Percentiles rank a stretch among this genome's conserved stretches.
These are phyloP conservation scores for Serendipita vermifera DNA, from an alignment of 768 basidiomycete genomes.

Conservation along the genomic window DNA sequence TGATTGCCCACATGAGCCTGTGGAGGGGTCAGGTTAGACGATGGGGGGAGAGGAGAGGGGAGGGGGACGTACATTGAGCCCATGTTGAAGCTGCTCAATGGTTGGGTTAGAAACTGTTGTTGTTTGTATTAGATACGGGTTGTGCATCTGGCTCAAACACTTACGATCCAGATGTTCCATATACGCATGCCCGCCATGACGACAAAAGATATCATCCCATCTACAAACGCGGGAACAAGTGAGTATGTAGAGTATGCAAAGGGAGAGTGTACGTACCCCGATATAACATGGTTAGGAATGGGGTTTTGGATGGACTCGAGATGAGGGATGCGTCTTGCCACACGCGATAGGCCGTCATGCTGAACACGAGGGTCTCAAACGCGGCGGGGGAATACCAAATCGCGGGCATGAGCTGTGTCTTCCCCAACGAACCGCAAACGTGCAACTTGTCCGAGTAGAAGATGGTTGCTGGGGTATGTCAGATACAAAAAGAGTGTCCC, in stretches of 20 bases:
- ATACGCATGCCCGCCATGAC: background rate
- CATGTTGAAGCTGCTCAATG: background rate
- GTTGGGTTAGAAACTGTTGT: background rate
- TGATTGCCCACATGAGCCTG: background rate
- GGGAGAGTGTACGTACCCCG: background rate
- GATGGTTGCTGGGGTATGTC: background rate
- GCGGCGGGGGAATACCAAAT: background rate
- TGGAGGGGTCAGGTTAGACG: background rate
- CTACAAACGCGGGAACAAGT: background rate
- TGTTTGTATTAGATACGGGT: background rate
- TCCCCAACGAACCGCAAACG: background rate
- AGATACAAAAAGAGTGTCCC: too few relatives aligned
- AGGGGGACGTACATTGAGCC: background rate
- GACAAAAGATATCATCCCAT: background rate
- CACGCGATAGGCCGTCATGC: background rate
- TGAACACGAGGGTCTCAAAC: background rate
- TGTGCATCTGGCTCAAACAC: background rate
- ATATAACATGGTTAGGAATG: background rate
- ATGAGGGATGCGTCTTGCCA: background rate
- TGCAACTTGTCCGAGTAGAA: background rate
- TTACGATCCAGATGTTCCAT: slow-evolving; percentile 8
- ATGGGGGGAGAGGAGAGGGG: background rate
- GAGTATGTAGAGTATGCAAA: background rate
- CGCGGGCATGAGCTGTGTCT: background rate
- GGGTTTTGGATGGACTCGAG: background rate